Base-by-base conservation (phyloP, 2,329 filamentous ascomycete genomes). In the Chalaropsis ovoidea region DNA sequence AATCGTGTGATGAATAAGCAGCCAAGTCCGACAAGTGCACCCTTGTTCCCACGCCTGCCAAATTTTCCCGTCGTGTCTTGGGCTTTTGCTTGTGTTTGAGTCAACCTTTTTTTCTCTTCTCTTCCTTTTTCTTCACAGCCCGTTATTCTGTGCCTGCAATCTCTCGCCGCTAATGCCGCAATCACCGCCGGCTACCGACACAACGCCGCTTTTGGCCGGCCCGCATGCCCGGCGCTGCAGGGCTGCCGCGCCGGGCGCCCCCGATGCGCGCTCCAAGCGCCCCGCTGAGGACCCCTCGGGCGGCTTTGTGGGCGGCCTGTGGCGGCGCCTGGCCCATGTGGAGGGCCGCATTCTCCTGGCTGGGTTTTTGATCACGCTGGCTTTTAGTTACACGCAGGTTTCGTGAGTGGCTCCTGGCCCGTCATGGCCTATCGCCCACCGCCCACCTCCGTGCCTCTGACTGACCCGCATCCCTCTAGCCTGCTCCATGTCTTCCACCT, bases 401-500 rank as follows among this genome's bases (percentile, higher is more conserved):
- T 76, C 79, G 78, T 79, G 71, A 68, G 78, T 74, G 13, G 35
- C 39, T 45, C 42, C 24, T 13, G 24, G 4, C 4, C 47, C 19
- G 19, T 35, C 47, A 24, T 43, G n/a, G 42, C 13, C 4, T 7
- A 10, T 7, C 8, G 8, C 35, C 4, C 35, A 15, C 47, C 24
- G 22, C 31, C 35, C 47, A 24, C 41, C 1, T 19, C 5, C 22
- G 19, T 35, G 35, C 17, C 39, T 22, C n/a, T 66, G 19, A 47
- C 43, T 47, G 24, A 41, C 19, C 41, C 27, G 42, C 22, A 11
- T 11, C 19, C 8, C 5, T 39, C 27, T 27, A 77, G 78, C 2
- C 74, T 81, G 3, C 75, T 87, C 58, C 87, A 86, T 72, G 84
- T 86, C 27, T 88, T 89, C 70, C 84, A 85, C 66, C 72, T 87